Conservation (phyloP, 129 eudicot species). For the Centella asiatica region DNA sequence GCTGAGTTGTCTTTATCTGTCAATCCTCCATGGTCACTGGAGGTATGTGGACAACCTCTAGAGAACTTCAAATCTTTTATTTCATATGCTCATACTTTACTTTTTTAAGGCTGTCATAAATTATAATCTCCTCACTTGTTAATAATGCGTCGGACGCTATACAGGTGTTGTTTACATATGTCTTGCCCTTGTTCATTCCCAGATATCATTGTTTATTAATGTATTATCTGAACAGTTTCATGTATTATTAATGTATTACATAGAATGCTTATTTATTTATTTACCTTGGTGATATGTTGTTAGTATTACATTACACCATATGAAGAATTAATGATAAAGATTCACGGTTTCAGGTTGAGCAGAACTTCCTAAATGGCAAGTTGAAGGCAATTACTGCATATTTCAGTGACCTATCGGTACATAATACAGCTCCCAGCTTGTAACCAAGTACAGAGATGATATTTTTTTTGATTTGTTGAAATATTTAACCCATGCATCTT, state of each 20-base stretch:
- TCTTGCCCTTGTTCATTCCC: too few species aligned
- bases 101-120: neutral
- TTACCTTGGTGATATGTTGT: too few species aligned
- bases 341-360: conserved; percentile 62
- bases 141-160: too few species aligned
- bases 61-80: neutral
- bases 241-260: too few species aligned
- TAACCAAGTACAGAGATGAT: neutral
- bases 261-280: too few species aligned
- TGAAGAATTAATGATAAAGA: neutral
- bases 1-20: conserved; percentile 68
- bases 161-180: too few species aligned
- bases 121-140: neutral
- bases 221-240: too few species aligned
- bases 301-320: neutral
- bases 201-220: too few species aligned
- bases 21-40: conserved; percentile 80
- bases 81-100: neutral
- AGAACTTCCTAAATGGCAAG: conserved; percentile 64
- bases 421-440: conserved; percentile 3
- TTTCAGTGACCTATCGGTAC: conserved; percentile 34
- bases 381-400: conserved; percentile 90
- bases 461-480: neutral
- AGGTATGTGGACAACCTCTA: conserved; percentile 29
- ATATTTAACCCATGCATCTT: neutral